Percentiles rank a stretch among this genome's conserved stretches.
These are phyloP conservation scores for Xylaria digitata DNA, from an alignment of 2,329 filamentous ascomycete species.

Conservation along the genomic window DNA sequence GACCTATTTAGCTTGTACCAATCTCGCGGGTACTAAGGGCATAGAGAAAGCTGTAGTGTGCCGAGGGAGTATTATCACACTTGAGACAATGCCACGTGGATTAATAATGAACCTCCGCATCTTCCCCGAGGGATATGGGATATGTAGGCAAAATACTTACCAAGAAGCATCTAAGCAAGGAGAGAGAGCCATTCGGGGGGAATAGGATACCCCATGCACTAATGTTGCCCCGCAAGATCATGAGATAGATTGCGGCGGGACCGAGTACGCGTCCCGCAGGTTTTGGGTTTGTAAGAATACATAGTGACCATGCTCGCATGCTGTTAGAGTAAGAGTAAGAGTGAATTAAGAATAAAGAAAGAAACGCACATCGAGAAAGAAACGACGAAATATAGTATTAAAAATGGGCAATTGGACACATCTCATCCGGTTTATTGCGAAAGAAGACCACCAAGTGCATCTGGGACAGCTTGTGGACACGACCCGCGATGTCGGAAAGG, in stretches of 20 bases:
- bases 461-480: constrained; percentile 36
- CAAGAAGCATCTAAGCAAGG: constrained; percentile 10
- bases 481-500: constrained; percentile 33
- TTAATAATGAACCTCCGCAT: constrained; percentile 6
- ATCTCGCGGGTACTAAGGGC: constrained; percentile 1
- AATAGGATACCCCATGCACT: not conserved
- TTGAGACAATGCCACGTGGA: constrained; percentile 7
- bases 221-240: constrained; percentile 24
- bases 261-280: constrained; percentile 26
- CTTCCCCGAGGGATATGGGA: not conserved
- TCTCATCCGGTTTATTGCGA: constrained; percentile 38
- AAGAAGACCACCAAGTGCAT: constrained; percentile 35
- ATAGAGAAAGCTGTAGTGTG: not conserved
- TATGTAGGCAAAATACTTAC: constrained; percentile 11
- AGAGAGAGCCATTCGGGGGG: constrained; percentile 2
- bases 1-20: constrained; percentile 6
- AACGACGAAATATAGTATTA: not conserved
- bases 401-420: constrained; percentile 38
- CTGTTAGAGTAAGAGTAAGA: not conserved
- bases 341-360: not conserved
- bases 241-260: constrained; percentile 31
- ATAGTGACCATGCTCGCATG: constrained; percentile 5
- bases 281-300: constrained; percentile 14
- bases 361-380: not conserved
- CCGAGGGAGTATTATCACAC: not conserved